Percentiles rank a stretch among this genome's conserved stretches.
phyloP scores from a whole-genome alignment of 345 rosid species.

The Salix suchowensis region DNA sequence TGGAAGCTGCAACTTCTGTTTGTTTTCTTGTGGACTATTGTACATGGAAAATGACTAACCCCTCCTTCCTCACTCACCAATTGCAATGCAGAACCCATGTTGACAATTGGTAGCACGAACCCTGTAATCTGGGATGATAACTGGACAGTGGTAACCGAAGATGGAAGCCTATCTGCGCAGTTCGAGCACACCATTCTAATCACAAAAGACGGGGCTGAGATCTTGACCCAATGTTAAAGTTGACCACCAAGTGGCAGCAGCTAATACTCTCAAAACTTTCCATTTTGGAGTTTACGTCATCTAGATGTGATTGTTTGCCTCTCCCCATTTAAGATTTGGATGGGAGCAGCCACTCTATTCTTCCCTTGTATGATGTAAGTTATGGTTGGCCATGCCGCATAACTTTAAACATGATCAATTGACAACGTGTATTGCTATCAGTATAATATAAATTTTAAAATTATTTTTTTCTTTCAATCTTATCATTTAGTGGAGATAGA shows the following conservation, averaged over 20 bases:
- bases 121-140: slow-evolving; percentile 83
- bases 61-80: not conserved
- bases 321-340: not conserved
- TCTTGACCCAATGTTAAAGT: slow-evolving; percentile 55
- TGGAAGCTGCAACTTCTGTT: not conserved
- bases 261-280: not conserved
- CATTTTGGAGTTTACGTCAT: not conserved
- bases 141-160: slow-evolving; percentile 90
- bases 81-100: slow-evolving; percentile 66
- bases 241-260: not conserved
- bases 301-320: not conserved
- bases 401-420: too few species aligned
- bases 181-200: slow-evolving; percentile 91
- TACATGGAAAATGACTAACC: not conserved
- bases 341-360: not conserved
- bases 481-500: too few species aligned
- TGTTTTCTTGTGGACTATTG: not conserved
- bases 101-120: slow-evolving; percentile 74
- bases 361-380: not conserved
- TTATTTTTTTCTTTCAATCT: too few species aligned
- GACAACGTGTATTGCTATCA: too few species aligned
- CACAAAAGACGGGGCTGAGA: slow-evolving; percentile 80
- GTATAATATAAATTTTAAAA: too few species aligned
- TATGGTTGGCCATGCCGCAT: too few species aligned
- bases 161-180: slow-evolving; percentile 85